Conservation (phyloP, 2,329 filamentous ascomycete species). For the Pezicula rhizophila region DNA sequence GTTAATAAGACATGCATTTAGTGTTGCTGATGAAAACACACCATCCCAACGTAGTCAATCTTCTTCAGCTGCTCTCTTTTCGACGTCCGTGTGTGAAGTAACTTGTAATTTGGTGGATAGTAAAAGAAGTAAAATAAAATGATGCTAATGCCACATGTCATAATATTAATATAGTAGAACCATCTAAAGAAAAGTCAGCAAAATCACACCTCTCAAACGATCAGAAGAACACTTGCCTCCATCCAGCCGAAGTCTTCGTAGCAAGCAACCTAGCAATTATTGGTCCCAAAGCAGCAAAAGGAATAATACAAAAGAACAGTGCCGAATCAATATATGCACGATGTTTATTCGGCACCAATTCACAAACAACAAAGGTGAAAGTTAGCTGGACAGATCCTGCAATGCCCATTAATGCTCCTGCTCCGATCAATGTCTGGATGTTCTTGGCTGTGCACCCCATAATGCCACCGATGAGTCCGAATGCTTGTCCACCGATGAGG, state of each 20-base stretch:
- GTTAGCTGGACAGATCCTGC: conserved; percentile 31
- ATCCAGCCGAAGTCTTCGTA: conserved; percentile 1
- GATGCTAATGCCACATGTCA: conserved; percentile 23
- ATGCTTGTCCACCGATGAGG: conserved; percentile 22
- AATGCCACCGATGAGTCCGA: conserved; percentile 32
- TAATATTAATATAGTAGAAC: conserved; percentile 25
- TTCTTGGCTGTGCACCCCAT: conserved; percentile 31
- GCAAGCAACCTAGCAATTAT: conserved; percentile 5
- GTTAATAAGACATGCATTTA: too few species aligned
- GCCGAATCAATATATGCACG: conserved; percentile 28
- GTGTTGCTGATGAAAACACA: too few species aligned
- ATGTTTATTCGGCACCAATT: conserved; percentile 33
- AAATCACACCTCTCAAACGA: not conserved
- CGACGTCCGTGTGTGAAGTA: conserved; percentile 15
- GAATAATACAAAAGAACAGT: conserved; percentile 29
- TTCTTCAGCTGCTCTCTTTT: conserved; percentile 21
- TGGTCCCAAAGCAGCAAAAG: conserved; percentile 24
- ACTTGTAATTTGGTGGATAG: conserved; percentile 27
- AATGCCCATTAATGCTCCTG: conserved; percentile 32
- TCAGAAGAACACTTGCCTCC: not conserved
- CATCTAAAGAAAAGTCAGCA: conserved; percentile 21
- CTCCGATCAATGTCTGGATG: conserved; percentile 32
- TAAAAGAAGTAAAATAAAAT: conserved; percentile 28
- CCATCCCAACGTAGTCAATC: conserved; percentile 28
- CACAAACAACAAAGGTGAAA: conserved; percentile 31